Conservation (phyloP, 2,329 filamentous ascomycete species). For the Magnaporthiopsis poae region DNA sequence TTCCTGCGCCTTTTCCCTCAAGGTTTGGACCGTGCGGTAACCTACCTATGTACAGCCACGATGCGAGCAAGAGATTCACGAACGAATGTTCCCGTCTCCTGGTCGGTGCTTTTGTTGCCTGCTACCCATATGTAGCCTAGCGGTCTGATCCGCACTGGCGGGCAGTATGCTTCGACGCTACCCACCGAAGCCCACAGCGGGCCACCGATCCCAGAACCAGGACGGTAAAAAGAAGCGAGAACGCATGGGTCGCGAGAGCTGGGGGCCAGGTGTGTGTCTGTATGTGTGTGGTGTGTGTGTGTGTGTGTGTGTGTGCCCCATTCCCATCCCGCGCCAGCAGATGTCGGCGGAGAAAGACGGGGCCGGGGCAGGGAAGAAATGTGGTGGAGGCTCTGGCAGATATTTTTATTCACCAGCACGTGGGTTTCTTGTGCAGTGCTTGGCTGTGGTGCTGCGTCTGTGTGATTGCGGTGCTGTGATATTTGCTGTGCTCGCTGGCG, state of each 20-base stretch:
- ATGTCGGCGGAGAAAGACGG: neutral
- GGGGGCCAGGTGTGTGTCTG: neutral
- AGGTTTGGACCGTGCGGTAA: neutral
- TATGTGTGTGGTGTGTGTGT: no score
- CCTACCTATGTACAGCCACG: neutral
- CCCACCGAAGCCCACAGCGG: no score
- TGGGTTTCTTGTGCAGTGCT: neutral
- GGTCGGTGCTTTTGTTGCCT: no score
- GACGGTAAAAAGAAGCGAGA: neutral
- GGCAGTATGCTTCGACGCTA: neutral
- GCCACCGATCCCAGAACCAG: neutral
- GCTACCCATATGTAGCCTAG: neutral
- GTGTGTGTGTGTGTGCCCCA: no score
- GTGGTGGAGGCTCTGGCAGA: constrained; percentile 1
- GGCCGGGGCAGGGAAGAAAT: neutral
- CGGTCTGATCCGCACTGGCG: neutral
- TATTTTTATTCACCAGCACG: neutral
- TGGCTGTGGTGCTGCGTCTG: neutral
- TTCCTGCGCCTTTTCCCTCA: neutral
- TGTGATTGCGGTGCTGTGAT: neutral
- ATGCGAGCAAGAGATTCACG: neutral
- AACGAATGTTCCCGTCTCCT: neutral
- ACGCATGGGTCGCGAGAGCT: neutral
- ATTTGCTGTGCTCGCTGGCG: neutral
- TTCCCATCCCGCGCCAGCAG: no score